A percentile compares a stretch with the other conserved stretches of the same genome.
These are phyloP conservation scores for Debaryomyces robertsiae DNA, from an alignment of 1,139 yeast genomes.

Conservation along the genomic window DNA sequence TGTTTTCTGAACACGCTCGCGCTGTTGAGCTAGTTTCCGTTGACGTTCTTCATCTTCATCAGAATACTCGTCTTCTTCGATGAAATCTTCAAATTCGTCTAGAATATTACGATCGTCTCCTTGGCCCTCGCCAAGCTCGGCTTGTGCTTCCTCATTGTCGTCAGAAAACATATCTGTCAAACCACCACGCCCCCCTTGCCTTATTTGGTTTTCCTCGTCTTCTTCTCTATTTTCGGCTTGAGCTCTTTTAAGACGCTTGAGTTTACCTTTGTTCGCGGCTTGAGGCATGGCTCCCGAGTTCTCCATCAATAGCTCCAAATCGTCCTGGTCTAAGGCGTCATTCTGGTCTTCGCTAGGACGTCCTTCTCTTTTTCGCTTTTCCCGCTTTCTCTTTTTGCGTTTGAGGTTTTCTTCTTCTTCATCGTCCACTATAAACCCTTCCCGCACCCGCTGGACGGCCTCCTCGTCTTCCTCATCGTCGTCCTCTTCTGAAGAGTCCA, in stretches of 20 bases:
- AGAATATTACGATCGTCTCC: conserved; percentile 46
- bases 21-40: conserved; percentile 36
- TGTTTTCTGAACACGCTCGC: conserved; percentile 40
- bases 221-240: conserved; percentile 37
- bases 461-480: conserved; percentile 78
- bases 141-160: conserved; percentile 57
- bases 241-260: conserved; percentile 83
- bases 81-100: conserved; percentile 94
- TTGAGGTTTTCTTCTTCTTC: conserved; percentile 60
- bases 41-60: conserved; percentile 73
- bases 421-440: conserved; percentile 93
- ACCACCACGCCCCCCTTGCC: conserved; percentile 32
- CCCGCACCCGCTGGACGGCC: conserved; percentile 73
- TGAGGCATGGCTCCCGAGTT: conserved; percentile 71
- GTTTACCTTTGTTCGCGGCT: conserved; percentile 42
- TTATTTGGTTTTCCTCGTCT: conserved; percentile 28
- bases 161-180: conserved; percentile 85
- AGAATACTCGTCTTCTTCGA: conserved; percentile 94
- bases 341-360: conserved; percentile 45
- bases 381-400: conserved; percentile 35
- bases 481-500: conserved; percentile 75
- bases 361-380: conserved; percentile 46
- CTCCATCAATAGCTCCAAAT: conserved; percentile 86
- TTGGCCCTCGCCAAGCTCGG: conserved; percentile 34
- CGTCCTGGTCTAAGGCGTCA: conserved; percentile 91